Conservation (phyloP, 371 early-diverging fungal species). For the Mucor plumbeus region DNA sequence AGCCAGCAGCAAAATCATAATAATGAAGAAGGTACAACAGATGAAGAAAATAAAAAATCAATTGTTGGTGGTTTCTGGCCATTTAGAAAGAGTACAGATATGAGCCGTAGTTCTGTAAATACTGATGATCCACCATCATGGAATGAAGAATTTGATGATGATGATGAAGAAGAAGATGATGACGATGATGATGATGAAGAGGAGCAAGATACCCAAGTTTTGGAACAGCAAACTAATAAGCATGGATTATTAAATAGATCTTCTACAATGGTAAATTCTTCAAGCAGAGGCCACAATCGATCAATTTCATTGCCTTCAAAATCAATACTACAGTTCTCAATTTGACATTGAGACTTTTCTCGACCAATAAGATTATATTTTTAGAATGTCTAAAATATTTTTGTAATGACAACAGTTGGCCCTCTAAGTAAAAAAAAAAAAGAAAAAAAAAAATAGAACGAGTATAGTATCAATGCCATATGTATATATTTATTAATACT, state of each 20-base stretch:
- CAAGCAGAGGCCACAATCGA: conserved; percentile 21
- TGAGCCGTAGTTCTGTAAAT: conserved; percentile 1
- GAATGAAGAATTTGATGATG: conserved; percentile 29
- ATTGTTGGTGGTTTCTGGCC: conserved; percentile 32
- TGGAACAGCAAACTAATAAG: background rate
- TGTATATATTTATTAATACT: no score
- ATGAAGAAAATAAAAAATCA: conserved; percentile 21
- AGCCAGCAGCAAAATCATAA: background rate
- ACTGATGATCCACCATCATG: conserved; percentile 3
- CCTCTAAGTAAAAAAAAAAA: no score
- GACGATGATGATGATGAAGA: conserved; percentile 7
- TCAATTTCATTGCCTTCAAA: conserved; percentile 28
- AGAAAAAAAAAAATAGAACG: no score
- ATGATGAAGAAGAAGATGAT: conserved; percentile 16
- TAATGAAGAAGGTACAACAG: background rate
- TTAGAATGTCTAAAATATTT: no score
- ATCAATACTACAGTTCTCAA: no score
- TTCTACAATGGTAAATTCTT: background rate
- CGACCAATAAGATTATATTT: no score
- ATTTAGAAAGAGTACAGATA: conserved; percentile 28
- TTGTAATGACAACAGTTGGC: no score
- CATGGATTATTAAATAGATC: background rate
- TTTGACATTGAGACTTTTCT: no score
- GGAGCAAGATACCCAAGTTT: background rate
- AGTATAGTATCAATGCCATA: no score